Evolutionary conservation across 78 protist species (phyloP).

Genomic region (Cavenderia fasciculata): DNA sequence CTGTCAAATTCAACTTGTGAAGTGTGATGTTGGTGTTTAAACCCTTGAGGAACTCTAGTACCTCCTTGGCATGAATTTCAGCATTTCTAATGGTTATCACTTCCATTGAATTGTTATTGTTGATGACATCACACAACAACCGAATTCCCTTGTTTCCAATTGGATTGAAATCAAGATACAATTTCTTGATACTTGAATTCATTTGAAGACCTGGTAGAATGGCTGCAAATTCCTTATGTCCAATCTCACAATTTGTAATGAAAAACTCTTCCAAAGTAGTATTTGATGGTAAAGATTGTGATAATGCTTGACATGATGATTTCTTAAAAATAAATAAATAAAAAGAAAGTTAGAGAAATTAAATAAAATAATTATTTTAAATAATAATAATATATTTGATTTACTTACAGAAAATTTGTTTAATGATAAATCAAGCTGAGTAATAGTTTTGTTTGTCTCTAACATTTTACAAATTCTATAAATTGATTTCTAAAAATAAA

Average conservation of each 20-base stretch:
- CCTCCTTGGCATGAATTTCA: conserved; percentile 22
- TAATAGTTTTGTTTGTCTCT: conserved; percentile 24
- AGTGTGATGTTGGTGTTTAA: conserved; percentile 9
- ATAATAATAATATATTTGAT: neutral
- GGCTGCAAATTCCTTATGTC: neutral
- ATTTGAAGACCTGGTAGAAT: conserved; percentile 5
- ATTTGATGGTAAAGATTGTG: neutral
- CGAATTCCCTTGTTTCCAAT: conserved; percentile 44
- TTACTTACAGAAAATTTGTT: conserved; percentile 55
- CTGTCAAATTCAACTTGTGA: conserved; percentile 33
- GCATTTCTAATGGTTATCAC: conserved; percentile 43
- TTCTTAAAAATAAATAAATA: neutral
- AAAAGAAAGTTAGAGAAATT: neutral
- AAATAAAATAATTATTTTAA: neutral
- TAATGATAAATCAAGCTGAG: conserved; percentile 48
- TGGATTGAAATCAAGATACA: conserved; percentile 52
- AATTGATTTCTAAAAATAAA: conserved; percentile 20
- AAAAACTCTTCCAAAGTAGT: conserved; percentile 21
- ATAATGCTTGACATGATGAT: neutral
- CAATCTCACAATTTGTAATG: conserved; percentile 12
- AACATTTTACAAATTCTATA: conserved; percentile 52
- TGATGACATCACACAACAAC: neutral
- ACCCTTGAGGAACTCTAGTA: conserved; percentile 25
- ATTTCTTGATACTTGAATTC: conserved; percentile 6
- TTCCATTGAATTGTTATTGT: conserved; percentile 11